Evolutionary conservation across 805 yeast species (phyloP).

Genomic region (Candida maesae): DNA sequence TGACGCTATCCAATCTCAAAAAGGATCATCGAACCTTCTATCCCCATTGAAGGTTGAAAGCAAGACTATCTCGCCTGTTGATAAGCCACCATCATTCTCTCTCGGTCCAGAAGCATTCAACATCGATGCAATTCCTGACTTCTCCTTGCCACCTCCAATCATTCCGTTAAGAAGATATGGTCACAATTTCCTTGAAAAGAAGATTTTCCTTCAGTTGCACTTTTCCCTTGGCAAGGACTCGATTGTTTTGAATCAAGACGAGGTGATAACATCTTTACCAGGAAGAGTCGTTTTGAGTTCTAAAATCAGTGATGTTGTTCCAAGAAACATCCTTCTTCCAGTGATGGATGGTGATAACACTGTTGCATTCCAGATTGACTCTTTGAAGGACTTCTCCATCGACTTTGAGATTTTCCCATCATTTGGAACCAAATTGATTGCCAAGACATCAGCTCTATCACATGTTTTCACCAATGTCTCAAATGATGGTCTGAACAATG

Average conservation of each 20-base stretch:
- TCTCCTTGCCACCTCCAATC: slow-evolving; percentile 93
- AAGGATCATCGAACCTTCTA: slow-evolving; percentile 16
- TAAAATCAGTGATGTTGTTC: slow-evolving; percentile 73
- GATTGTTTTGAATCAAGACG: slow-evolving; percentile 38
- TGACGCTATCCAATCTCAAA: slow-evolving; percentile 26
- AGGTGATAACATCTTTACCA: slow-evolving; percentile 47
- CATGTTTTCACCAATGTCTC: slow-evolving; percentile 38
- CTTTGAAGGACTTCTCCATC: slow-evolving; percentile 67
- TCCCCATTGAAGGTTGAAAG: slow-evolving; percentile 24
- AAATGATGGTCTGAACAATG: slow-evolving; percentile 36
- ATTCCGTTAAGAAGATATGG: slow-evolving; percentile 93
- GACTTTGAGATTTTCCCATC: slow-evolving; percentile 92
- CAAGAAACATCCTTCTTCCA: slow-evolving; percentile 81
- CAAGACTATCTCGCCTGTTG: slow-evolving; percentile 7
- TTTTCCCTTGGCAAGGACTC: slow-evolving; percentile 51
- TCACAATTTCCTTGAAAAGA: slow-evolving; percentile 89
- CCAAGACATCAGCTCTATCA: slow-evolving; percentile 79
- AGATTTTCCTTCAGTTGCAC: slow-evolving; percentile 74
- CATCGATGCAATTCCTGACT: slow-evolving; percentile 80
- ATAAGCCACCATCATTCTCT: slow-evolving; percentile 21
- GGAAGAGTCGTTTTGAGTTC: slow-evolving; percentile 85
- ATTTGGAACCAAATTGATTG: slow-evolving; percentile 88
- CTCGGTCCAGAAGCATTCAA: slow-evolving; percentile 32
- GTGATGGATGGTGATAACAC: slow-evolving; percentile 51
- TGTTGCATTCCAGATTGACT: slow-evolving; percentile 80